These are phyloP conservation scores for Vitis rupestris DNA, from an alignment of 164 flowering plant species.

Conservation along the genomic window DNA sequence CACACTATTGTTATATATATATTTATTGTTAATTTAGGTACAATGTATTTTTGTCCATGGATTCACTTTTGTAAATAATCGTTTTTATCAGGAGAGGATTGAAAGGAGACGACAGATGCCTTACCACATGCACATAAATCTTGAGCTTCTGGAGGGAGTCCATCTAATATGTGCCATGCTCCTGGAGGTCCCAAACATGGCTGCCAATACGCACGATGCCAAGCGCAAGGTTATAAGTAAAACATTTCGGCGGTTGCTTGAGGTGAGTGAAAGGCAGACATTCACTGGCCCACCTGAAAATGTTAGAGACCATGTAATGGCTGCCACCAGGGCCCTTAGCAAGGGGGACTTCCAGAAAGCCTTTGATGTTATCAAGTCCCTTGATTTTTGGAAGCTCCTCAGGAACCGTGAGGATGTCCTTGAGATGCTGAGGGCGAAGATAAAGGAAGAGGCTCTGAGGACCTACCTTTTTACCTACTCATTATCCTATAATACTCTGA, in stretches of 20 bases:
- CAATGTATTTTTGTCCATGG: not conserved
- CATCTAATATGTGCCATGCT: conserved; percentile 93
- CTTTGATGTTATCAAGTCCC: conserved; percentile 66
- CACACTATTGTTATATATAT: too few species aligned
- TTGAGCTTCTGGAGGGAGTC: conserved; percentile 90
- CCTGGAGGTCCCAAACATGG: conserved; percentile 97
- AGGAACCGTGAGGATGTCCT: conserved; percentile 59
- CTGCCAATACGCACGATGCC: conserved; percentile 70
- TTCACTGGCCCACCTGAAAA: conserved; percentile 93
- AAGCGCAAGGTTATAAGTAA: conserved; percentile 85
- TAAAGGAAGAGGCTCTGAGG: conserved; percentile 89
- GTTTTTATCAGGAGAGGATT: conserved; percentile 68
- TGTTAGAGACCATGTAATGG: conserved; percentile 91
- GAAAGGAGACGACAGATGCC: conserved; percentile 97
- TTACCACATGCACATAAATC: conserved; percentile 98
- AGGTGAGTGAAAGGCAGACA: conserved; percentile 81
- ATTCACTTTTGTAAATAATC: not conserved
- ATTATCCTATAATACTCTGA: conserved; percentile 62
- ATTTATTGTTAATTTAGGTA: too few species aligned
- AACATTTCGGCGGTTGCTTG: conserved; percentile 79
- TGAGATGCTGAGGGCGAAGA: conserved; percentile 75
- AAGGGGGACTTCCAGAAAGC: conserved; percentile 78
- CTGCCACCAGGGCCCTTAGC: conserved; percentile 80
- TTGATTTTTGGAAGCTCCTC: conserved; percentile 84
- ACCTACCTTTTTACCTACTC: conserved; percentile 81